phyloP scores from a whole-genome alignment of 495 filamentous ascomycete genomes.

The Penicillium daleae region DNA sequence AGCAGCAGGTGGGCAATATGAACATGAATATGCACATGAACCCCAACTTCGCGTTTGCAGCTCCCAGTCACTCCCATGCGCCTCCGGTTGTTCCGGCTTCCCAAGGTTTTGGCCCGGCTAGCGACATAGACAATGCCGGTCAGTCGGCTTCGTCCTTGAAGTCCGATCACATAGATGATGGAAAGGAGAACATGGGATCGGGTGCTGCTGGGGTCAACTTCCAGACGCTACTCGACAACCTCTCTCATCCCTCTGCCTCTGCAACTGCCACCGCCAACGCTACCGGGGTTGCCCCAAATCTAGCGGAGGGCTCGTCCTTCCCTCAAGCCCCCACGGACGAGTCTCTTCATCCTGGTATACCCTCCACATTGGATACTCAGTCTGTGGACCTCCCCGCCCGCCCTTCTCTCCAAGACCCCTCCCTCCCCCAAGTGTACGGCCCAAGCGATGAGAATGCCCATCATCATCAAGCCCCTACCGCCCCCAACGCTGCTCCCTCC shows the following conservation, averaged over 20 bases:
- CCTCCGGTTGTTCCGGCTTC: conserved; percentile 57
- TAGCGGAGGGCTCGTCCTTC: conserved; percentile 36
- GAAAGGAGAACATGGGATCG: conserved; percentile 21
- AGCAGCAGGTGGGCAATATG: conserved; percentile 9
- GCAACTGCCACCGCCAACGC: conserved; percentile 26
- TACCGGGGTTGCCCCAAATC: conserved; percentile 31
- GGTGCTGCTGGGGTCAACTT: conserved; percentile 51
- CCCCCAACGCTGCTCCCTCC: conserved; percentile 30
- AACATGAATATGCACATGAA: conserved; percentile 14
- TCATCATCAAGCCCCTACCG: conserved; percentile 51
- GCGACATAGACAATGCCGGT: conserved; percentile 39
- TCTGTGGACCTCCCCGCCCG: conserved; percentile 50
- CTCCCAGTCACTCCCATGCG: conserved; percentile 46
- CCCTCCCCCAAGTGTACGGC: conserved; percentile 59
- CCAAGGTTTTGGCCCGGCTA: conserved; percentile 41
- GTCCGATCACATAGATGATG: conserved; percentile 36
- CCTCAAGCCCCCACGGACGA: conserved; percentile 43
- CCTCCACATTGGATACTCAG: conserved; percentile 10
- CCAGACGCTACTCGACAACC: conserved; percentile 57
- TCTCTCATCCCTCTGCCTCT: conserved; percentile 40
- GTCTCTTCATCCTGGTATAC: conserved; percentile 30
- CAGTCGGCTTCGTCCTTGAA: conserved; percentile 23
- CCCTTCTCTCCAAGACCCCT: conserved; percentile 57
- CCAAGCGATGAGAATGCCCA: conserved; percentile 60
- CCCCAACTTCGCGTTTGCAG: conserved; percentile 35